These are phyloP conservation scores for Hydrangea macrophylla DNA, from an alignment of 148 eudicot species.

Conservation along the genomic window DNA sequence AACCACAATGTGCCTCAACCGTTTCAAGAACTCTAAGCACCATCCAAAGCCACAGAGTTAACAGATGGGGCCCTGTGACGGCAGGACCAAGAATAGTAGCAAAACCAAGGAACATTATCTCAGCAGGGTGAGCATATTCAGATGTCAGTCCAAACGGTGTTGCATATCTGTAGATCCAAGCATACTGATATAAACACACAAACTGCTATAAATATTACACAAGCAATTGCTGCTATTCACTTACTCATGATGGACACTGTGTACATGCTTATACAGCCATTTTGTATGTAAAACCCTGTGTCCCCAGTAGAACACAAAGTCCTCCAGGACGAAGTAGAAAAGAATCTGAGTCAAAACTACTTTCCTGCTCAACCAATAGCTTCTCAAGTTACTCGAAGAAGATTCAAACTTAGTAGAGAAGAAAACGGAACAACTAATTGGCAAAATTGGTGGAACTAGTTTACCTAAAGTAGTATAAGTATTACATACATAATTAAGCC, in stretches of 20 bases:
- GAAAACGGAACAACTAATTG: neutral
- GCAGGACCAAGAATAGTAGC: conserved; percentile 94
- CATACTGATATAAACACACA: conserved; percentile 11
- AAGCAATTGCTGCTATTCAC: conserved; percentile 22
- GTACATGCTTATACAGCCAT: conserved; percentile 95
- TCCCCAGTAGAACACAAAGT: conserved; percentile 95
- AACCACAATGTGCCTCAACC: conserved; percentile 94
- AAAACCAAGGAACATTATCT: conserved; percentile 92
- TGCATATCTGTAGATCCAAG: conserved; percentile 60
- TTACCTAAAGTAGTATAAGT: neutral
- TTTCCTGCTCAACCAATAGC: conserved; percentile 60
- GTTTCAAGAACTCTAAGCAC: conserved; percentile 93
- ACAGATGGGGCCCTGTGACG: conserved; percentile 87
- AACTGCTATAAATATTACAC: neutral
- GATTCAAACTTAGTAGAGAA: neutral
- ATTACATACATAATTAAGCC: conserved; percentile 17
- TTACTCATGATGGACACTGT: conserved; percentile 96
- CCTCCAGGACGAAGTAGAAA: conserved; percentile 90
- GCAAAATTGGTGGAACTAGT: neutral
- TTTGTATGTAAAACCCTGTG: conserved; percentile 94
- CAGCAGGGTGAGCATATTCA: conserved; percentile 98
- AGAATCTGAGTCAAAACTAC: conserved; percentile 71
- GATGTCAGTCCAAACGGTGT: conserved; percentile 99
- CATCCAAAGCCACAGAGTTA: conserved; percentile 97
- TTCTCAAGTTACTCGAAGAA: conserved; percentile 14